A percentile compares a stretch with the other conserved stretches of the same genome.
Conservation (phyloP, 2,329 filamentous ascomycete species). For the Aspergillus sojae region DNA sequence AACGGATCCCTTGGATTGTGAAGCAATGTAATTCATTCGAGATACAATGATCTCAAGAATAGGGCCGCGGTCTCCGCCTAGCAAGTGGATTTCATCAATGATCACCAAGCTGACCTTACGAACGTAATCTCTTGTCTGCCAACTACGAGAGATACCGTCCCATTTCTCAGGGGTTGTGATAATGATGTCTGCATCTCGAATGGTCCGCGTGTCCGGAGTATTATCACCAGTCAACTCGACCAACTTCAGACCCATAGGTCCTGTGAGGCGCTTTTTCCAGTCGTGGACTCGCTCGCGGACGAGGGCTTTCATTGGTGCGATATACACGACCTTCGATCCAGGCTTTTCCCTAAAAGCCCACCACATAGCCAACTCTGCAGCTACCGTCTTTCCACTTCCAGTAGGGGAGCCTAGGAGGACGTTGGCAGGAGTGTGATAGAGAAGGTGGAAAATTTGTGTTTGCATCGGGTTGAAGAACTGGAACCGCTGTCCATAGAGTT, state of each 20-base stretch:
- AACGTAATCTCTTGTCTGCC: slow-evolving; percentile 97
- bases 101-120: slow-evolving; percentile 94
- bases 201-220: slow-evolving; percentile 93
- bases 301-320: slow-evolving; percentile 98
- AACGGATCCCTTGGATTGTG: slow-evolving; percentile 86
- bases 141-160: slow-evolving; percentile 98
- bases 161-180: slow-evolving; percentile 99
- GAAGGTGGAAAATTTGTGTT: slow-evolving; percentile 94
- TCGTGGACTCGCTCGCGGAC: slow-evolving; percentile 96
- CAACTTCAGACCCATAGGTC: slow-evolving; percentile 81
- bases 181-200: slow-evolving; percentile 94
- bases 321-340: slow-evolving; percentile 97
- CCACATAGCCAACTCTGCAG: slow-evolving; percentile 97
- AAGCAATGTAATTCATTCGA: slow-evolving; percentile 97
- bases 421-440: slow-evolving; percentile 90
- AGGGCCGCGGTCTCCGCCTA: slow-evolving; percentile 94
- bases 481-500: slow-evolving; percentile 85
- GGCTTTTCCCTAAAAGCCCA: slow-evolving; percentile 96
- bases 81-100: slow-evolving; percentile 95
- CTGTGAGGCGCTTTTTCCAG: slow-evolving; percentile 81
- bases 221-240: slow-evolving; percentile 98
- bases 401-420: slow-evolving; percentile 94
- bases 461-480: slow-evolving; percentile 99
- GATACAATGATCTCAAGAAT: slow-evolving; percentile 96
- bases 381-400: slow-evolving; percentile 95